These are phyloP conservation scores for Zoysia japonica DNA, from an alignment of 176 grass and related monocot species.

Conservation along the genomic window DNA sequence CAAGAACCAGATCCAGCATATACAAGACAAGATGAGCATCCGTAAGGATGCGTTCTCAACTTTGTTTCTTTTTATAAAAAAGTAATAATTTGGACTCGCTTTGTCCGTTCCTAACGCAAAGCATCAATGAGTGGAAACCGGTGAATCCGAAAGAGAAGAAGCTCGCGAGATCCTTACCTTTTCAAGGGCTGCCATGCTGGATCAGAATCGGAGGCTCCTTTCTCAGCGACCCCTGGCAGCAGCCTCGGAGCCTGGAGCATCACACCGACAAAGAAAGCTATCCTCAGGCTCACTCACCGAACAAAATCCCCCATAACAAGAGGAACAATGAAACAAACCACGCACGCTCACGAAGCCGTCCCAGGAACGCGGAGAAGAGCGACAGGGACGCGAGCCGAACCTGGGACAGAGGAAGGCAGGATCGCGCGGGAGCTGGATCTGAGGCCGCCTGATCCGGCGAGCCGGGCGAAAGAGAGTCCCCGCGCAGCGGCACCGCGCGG, in stretches of 20 bases:
- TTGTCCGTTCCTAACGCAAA: slow-evolving; percentile 14
- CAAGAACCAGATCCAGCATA: background rate
- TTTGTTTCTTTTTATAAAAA: background rate
- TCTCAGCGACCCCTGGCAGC: slow-evolving; percentile 4
- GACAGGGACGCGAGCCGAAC: background rate
- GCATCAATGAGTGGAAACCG: background rate
- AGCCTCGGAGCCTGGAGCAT: slow-evolving; percentile 3
- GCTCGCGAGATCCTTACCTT: slow-evolving; percentile 43
- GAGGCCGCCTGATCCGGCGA: background rate
- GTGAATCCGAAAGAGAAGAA: slow-evolving; percentile 29
- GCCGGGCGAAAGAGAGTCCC: no score
- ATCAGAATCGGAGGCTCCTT: background rate
- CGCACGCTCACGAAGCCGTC: background rate
- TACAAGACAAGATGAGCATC: background rate
- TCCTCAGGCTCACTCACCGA: background rate
- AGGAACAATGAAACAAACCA: background rate
- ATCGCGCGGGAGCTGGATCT: slow-evolving; percentile 26
- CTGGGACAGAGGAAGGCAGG: background rate
- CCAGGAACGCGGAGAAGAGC: background rate
- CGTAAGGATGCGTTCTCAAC: background rate
- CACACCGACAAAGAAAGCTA: background rate
- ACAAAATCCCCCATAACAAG: background rate
- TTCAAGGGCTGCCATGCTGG: background rate
- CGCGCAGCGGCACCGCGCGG: background rate
- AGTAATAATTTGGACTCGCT: background rate